phyloP scores from a whole-genome alignment of 331 rosid species.

The Dryas integrifolia region DNA sequence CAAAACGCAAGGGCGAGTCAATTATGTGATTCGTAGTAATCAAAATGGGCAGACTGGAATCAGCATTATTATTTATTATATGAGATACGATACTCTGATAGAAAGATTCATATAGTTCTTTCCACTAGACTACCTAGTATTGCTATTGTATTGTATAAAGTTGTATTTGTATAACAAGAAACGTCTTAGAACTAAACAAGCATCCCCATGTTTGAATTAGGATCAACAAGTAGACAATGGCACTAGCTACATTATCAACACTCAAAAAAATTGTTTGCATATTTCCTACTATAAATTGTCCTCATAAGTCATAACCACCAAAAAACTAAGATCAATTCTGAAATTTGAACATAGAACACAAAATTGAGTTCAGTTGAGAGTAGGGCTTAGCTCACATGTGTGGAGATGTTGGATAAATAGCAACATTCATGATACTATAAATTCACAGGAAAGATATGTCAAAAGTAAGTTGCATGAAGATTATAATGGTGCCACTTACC shows the following conservation, averaged over 20 bases:
- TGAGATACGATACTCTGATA: neutral
- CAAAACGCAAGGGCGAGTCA: slow-evolving; percentile 8
- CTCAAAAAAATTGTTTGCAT: neutral
- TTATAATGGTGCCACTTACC: slow-evolving; percentile 38
- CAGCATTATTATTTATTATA: neutral
- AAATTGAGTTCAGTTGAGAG: neutral
- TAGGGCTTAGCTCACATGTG: neutral
- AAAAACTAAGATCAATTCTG: neutral
- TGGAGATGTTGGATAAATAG: neutral
- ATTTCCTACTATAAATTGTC: neutral
- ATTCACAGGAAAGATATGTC: neutral
- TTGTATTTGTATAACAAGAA: neutral
- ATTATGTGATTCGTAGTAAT: neutral
- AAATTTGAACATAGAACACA: neutral
- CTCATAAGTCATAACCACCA: neutral
- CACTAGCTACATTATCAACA: neutral
- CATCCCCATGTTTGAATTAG: neutral
- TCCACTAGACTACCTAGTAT: neutral
- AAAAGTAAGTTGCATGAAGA: neutral
- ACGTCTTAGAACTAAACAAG: neutral
- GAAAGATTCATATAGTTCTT: neutral
- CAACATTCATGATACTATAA: neutral
- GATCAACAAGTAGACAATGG: neutral
- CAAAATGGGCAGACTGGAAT: neutral
- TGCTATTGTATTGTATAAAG: neutral